phyloP scores from a whole-genome alignment of 306 rosid genomes.

The Cyamopsis tetragonoloba region DNA sequence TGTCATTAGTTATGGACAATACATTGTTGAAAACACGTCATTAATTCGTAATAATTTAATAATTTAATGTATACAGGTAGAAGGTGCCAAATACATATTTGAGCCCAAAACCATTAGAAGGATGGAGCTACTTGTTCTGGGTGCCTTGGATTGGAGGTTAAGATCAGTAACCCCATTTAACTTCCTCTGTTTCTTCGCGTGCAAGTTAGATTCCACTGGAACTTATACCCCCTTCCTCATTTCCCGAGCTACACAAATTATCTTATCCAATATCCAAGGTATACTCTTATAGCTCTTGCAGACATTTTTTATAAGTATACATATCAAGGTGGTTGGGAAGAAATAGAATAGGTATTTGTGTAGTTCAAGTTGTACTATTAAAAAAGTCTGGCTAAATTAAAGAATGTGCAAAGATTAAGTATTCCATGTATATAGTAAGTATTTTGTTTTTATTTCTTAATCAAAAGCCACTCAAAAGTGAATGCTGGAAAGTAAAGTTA shows the following conservation, averaged over 20 bases:
- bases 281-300: not conserved
- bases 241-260: conserved; percentile 77
- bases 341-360: not conserved
- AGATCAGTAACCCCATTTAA: conserved; percentile 93
- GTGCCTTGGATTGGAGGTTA: conserved; percentile 89
- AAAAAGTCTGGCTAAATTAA: too few relatives aligned
- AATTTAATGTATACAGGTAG: conserved; percentile 47
- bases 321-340: not conserved
- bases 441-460: too few relatives aligned
- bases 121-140: conserved; percentile 85
- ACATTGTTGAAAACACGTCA: not conserved
- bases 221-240: conserved; percentile 55
- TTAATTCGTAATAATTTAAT: too few relatives aligned
- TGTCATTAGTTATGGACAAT: not conserved
- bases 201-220: conserved; percentile 76
- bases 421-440: too few relatives aligned
- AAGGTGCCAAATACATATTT: conserved; percentile 79
- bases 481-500: not conserved
- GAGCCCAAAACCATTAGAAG: conserved; percentile 76
- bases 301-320: not conserved
- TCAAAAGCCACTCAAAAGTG: too few relatives aligned
- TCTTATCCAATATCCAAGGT: conserved; percentile 80
- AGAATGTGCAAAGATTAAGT: too few relatives aligned
- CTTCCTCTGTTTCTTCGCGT: conserved; percentile 78
- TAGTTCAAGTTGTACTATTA: not conserved